Evolutionary conservation across 2,329 filamentous ascomycete species (phyloP), one percentile per base, ranked within the genome.

Genomic region (Colletotrichum sp.): DNA sequence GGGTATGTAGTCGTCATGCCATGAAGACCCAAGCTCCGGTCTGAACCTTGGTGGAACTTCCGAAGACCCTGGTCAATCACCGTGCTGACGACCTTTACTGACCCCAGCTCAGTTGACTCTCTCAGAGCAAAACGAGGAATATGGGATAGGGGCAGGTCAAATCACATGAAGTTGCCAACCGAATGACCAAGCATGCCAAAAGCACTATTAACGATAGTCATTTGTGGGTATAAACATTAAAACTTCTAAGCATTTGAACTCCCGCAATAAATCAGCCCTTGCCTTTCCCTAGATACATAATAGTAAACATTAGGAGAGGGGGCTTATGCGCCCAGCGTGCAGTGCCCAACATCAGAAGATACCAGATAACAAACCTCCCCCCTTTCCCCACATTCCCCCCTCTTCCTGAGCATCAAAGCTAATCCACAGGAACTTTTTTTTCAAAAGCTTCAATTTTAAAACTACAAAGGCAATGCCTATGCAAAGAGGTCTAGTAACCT

Each of bases 61-160:
- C n/a, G 3, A 7, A 2, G 43, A 52, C 43, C 43, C n/a, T 52
- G 1, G 43, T 21, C 43, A 3, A 21, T 0, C 43, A 52, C 43
- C 43, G 10, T 21, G n/a, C 43, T 52, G n/a, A 52, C 3, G 18
- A 12, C 3, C 9, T 48, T 0, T n/a, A n/a, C 1, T 0, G 2
- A n/a, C 39, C 39, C 39, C 2, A 0, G 18, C 6, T 43, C 3
- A n/a, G 9, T 10, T 0, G 0, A 43, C 3, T n/a, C 39, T n/a
- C 39, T 1, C 18, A 36, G 13, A 36, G n/a, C n/a, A n/a, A n/a
- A n/a, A n/a, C n/a, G n/a, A n/a, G n/a, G n/a, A n/a, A n/a, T n/a
- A n/a, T n/a, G n/a, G n/a, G n/a, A n/a, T n/a, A n/a, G n/a, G n/a
- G n/a, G n/a, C n/a, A n/a, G n/a, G n/a, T n/a, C n/a, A n/a, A 36